Evolutionary conservation across 345 rosid genomes (phyloP).

Genomic region (Salix dunnii): DNA sequence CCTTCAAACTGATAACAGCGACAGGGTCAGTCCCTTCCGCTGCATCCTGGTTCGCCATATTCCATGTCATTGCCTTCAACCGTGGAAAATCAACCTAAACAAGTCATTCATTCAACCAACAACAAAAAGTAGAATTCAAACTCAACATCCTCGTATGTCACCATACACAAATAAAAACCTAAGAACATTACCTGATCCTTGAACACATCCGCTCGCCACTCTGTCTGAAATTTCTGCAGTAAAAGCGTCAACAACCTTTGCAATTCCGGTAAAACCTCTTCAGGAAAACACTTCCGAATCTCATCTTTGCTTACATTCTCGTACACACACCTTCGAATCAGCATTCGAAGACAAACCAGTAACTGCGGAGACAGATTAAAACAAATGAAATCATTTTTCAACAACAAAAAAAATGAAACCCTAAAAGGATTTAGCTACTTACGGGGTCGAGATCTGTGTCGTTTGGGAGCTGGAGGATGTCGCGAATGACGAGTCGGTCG

Average conservation of each 20-base stretch:
- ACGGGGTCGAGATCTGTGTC: slow-evolving; percentile 70
- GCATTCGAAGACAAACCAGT: slow-evolving; percentile 54
- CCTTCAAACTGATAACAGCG: slow-evolving; percentile 56
- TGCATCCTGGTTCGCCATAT: slow-evolving; percentile 36
- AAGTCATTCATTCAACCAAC: background rate
- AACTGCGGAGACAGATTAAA: slow-evolving; percentile 31
- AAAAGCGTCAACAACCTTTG: slow-evolving; percentile 51
- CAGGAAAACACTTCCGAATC: slow-evolving; percentile 52
- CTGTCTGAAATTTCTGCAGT: slow-evolving; percentile 56
- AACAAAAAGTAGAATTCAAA: background rate
- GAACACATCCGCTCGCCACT: slow-evolving; percentile 53
- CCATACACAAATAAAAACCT: background rate
- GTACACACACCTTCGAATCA: slow-evolving; percentile 53
- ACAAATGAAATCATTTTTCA: background rate
- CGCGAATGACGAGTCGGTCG: slow-evolving; percentile 46
- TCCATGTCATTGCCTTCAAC: slow-evolving; percentile 60
- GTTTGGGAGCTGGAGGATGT: slow-evolving; percentile 54
- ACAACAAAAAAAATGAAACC: background rate
- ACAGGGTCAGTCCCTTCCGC: slow-evolving; percentile 30
- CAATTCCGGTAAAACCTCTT: slow-evolving; percentile 57
- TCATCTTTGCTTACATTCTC: slow-evolving; percentile 49
- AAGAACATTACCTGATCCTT: slow-evolving; percentile 41
- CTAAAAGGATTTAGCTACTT: background rate
- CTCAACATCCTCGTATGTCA: background rate
- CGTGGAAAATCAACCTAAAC: slow-evolving; percentile 44